Evolutionary conservation across 2,329 filamentous ascomycete genomes (phyloP).

Genomic region (Claviceps sp.): DNA sequence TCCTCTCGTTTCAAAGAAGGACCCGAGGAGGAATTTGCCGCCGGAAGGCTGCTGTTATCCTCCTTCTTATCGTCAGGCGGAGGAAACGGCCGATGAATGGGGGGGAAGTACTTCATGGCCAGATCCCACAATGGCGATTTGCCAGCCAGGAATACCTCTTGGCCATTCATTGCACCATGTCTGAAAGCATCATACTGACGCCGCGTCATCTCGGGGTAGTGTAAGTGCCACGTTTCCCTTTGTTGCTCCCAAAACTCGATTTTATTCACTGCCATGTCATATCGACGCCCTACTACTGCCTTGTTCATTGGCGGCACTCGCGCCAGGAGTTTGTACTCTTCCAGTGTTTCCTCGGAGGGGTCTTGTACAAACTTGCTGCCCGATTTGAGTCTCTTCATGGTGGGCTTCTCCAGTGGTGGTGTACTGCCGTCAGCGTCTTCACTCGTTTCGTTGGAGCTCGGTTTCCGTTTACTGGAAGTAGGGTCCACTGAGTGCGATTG

Average conservation of each 20-base stretch:
- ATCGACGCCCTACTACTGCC: constrained; percentile 39
- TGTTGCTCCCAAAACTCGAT: constrained; percentile 45
- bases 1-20: constrained; percentile 13
- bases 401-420: constrained; percentile 27
- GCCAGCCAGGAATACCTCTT: constrained; percentile 40
- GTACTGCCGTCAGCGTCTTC: constrained; percentile 34
- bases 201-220: constrained; percentile 51
- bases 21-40: background rate
- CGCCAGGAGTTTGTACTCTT: constrained; percentile 33
- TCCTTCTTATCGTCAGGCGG: too few species aligned
- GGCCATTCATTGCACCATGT: constrained; percentile 33
- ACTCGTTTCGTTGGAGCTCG: constrained; percentile 32
- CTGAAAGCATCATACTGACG: constrained; percentile 43
- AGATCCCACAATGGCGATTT: constrained; percentile 39
- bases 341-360: constrained; percentile 20
- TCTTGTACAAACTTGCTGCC: constrained; percentile 25
- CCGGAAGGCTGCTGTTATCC: background rate
- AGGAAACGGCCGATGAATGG: constrained; percentile 15
- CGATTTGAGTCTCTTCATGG: constrained; percentile 43
- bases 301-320: constrained; percentile 35
- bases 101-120: constrained; percentile 46
- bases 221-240: constrained; percentile 42
- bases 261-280: constrained; percentile 43
- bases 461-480: constrained; percentile 43
- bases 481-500: constrained; percentile 21